Conservation (phyloP, 139 green algal species). For the Desmodesmus armatus region DNA sequence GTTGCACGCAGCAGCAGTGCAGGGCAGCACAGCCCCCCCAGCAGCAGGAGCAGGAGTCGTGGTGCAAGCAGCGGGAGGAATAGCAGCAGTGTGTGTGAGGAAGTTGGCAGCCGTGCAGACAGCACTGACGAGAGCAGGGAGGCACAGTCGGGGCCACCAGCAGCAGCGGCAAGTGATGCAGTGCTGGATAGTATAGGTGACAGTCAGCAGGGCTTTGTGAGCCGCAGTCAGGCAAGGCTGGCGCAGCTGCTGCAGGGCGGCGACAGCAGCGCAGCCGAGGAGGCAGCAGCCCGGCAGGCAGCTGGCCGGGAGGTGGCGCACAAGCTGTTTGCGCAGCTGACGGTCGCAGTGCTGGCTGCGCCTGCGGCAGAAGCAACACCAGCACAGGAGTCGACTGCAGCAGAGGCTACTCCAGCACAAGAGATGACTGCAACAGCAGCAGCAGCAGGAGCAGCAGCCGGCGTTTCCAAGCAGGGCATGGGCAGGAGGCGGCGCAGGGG, state of each 20-base stretch:
- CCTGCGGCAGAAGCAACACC: not conserved
- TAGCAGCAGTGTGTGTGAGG: not conserved
- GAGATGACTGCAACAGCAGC: too few species aligned
- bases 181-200: too few species aligned
- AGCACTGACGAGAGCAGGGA: too few species aligned
- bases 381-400: too few species aligned
- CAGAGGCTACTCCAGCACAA: too few species aligned
- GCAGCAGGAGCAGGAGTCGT: not conserved
- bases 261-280: not conserved
- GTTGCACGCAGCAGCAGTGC: not conserved
- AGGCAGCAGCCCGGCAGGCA: not conserved
- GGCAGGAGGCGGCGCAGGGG: not conserved
- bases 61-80: not conserved
- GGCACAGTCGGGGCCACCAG: too few species aligned
- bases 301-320: not conserved
- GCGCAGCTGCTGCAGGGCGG: not conserved
- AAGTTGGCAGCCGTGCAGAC: too few species aligned
- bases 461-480: too few species aligned
- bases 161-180: too few species aligned
- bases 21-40: not conserved
- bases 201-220: too few species aligned
- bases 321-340: not conserved
- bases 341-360: not conserved
- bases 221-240: not conserved
- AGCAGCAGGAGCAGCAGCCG: too few species aligned